Percentiles rank a stretch among this genome's conserved stretches.
Conservation (phyloP, 768 basidiomycete genomes). For the Russula sp. region DNA sequence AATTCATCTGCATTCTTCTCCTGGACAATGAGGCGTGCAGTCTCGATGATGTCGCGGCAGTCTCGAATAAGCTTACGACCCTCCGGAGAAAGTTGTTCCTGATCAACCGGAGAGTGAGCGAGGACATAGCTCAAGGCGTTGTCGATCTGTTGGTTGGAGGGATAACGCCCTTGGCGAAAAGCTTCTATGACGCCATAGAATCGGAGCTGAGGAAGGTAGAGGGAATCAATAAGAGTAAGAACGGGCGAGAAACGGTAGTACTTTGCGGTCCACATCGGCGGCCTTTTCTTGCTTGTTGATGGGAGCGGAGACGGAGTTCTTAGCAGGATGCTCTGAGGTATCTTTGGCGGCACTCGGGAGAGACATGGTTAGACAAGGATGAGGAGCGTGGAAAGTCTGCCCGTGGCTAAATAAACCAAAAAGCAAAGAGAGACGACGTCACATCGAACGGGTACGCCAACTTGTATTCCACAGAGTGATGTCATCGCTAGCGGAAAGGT, state of each 20-base stretch:
- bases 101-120: conserved; percentile 49
- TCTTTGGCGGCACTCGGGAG: conserved; percentile 57
- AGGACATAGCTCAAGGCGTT: conserved; percentile 59
- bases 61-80: conserved; percentile 74
- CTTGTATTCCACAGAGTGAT: conserved; percentile 3
- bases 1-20: conserved; percentile 90
- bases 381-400: neutral
- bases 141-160: conserved; percentile 77
- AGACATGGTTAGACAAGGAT: conserved; percentile 42
- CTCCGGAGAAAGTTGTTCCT: conserved; percentile 62
- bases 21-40: conserved; percentile 58
- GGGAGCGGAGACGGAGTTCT: conserved; percentile 55
- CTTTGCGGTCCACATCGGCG: conserved; percentile 77
- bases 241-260: conserved; percentile 15
- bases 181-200: conserved; percentile 79
- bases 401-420: neutral
- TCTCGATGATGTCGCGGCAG: conserved; percentile 70
- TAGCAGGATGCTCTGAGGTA: conserved; percentile 47
- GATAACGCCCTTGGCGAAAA: conserved; percentile 70
- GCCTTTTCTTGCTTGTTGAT: conserved; percentile 52
- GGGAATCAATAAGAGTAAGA: neutral
- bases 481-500: conserved; percentile 1
- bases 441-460: neutral
- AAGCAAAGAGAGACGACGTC: neutral
- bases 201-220: conserved; percentile 40